Conservation (phyloP, 495 filamentous ascomycete species). For the Podospora sp. region DNA sequence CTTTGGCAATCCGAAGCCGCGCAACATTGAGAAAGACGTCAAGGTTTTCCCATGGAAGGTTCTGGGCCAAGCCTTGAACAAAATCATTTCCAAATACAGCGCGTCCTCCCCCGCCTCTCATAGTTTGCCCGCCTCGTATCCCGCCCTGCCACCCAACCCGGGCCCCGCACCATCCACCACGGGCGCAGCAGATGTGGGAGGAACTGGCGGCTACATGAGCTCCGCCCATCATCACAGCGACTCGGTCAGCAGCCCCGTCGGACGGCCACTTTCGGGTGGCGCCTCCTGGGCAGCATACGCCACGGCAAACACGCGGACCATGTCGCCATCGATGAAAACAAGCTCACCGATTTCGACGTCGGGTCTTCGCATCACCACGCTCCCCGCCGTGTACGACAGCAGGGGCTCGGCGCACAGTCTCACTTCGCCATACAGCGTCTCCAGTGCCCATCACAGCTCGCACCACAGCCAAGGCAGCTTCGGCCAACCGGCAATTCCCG, state of each 20-base stretch:
- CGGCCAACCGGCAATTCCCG: conserved; percentile 31
- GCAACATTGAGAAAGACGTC: conserved; percentile 98
- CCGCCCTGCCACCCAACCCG: conserved; percentile 43
- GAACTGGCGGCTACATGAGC: conserved; percentile 30
- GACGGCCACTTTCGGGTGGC: conserved; percentile 43
- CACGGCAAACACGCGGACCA: conserved; percentile 27
- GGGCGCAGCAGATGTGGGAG: conserved; percentile 20
- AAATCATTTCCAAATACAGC: conserved; percentile 96
- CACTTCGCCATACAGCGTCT: conserved; percentile 32
- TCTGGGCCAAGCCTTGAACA: conserved; percentile 79
- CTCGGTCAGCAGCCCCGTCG: conserved; percentile 44
- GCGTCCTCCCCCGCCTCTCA: conserved; percentile 32
- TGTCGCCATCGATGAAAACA: conserved; percentile 46
- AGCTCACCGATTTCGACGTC: conserved; percentile 29
- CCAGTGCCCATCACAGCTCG: conserved; percentile 36
- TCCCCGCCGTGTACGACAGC: conserved; percentile 37
- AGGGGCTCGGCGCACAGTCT: conserved; percentile 31
- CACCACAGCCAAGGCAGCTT: conserved; percentile 37
- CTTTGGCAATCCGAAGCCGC: conserved; percentile 91
- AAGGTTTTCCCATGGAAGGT: conserved; percentile 97
- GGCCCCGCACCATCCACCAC: conserved; percentile 32
- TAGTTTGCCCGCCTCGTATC: conserved; percentile 41
- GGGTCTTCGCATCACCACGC: conserved; percentile 31
- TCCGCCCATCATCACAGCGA: conserved; percentile 45
- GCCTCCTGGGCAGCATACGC: conserved; percentile 44